phyloP scores from a whole-genome alignment of 331 rosid species.

The Erythrophleum ivorense region DNA sequence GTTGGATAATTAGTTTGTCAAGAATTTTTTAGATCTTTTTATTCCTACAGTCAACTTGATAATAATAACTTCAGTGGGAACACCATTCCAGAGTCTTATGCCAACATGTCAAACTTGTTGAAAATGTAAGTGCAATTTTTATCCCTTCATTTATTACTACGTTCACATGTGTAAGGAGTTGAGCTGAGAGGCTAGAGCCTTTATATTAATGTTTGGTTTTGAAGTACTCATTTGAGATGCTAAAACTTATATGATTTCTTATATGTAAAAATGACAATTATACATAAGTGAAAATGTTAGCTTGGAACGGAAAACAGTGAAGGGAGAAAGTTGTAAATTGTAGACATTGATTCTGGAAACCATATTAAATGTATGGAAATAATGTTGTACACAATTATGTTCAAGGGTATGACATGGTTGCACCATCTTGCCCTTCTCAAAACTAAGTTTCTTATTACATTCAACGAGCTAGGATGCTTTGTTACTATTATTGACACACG shows the following conservation, averaged over 20 bases:
- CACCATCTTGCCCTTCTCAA: neutral
- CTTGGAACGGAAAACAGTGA: neutral
- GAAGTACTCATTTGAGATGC: conserved; percentile 28
- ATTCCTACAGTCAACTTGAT: conserved; percentile 86
- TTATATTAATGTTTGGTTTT: conserved; percentile 23
- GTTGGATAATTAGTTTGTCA: conserved; percentile 11
- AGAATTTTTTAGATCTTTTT: conserved; percentile 29
- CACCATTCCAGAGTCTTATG: conserved; percentile 69
- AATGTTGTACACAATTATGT: neutral
- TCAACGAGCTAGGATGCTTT: neutral
- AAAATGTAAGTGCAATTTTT: conserved; percentile 78
- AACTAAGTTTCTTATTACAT: neutral
- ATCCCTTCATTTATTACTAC: conserved; percentile 29
- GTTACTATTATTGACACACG: neutral
- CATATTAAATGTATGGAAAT: conserved; percentile 1
- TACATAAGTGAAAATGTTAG: neutral
- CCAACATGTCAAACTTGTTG: conserved; percentile 68
- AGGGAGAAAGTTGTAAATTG: neutral
- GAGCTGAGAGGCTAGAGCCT: conserved; percentile 16
- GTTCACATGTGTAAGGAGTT: conserved; percentile 23
- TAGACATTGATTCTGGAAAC: neutral
- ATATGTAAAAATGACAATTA: neutral
- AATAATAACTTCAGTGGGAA: conserved; percentile 79
- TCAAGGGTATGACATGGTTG: neutral
- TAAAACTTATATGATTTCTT: conserved; percentile 9